Base-by-base conservation (phyloP, 192 early-diverging fungal genomes). In the Backusella liffmaniae region DNA sequence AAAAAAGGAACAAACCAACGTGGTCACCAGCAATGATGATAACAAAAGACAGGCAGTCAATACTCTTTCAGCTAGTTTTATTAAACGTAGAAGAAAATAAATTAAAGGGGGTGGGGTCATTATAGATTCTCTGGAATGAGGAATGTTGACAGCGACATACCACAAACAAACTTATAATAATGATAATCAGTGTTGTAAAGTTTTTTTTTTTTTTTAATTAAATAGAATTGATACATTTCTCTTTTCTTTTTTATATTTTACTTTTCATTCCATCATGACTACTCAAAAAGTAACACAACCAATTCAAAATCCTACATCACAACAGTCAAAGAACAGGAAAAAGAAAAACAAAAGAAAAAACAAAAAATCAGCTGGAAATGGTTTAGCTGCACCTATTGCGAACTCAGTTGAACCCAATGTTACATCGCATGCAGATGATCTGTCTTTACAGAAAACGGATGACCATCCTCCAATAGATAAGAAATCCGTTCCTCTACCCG, bases 111-210 rank as follows among this genome's bases (percentile, higher is more conserved):
- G 56, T 8, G 9, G 56, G 56, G 56, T 29, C 56, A 62, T 62
- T 23, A 29, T 62, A 62, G 56, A 62, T 62, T 26, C 56, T 29
- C 56, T 62, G 56, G 56, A 62, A 62, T 62, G 56, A 62, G 56
- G 56, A 62, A 62, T 62, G 56, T 62, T 62, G 23, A 62, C 56
- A 62, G 56, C 56, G 56, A 62, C 56, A 62, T 62, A 62, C 56
- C 56, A 62, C 56, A 62, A 62, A 62, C 26, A 29, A 29, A 12
- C 10, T 26, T 62, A 29, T 62, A 62, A 9, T 62, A 29, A 29
- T 29, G 10, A 12, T 29, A 23, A 3, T 44, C 1, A 18, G 42
- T 29, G 56, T 29, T 62, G 56, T 62, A 29, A 62, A 62, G 3
- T 3, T 29, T 12, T 49, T 18, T n/a, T 49, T 32, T 32, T 32